Evolutionary conservation across 805 yeast species (phyloP).

Genomic region (Candida maesae): DNA sequence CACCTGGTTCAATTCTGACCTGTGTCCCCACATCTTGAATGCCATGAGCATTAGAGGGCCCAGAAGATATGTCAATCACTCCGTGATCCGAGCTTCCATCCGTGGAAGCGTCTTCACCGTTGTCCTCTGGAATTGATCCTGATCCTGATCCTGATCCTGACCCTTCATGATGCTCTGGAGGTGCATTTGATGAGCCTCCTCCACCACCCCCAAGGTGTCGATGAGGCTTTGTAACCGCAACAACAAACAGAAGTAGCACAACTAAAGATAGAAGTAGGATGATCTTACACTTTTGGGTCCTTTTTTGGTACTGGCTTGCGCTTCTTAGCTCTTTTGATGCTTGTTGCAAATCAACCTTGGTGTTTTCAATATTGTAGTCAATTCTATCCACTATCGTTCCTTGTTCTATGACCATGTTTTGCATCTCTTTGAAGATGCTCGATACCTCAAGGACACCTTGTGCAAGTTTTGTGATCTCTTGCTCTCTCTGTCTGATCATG

Average conservation of each 20-base stretch:
- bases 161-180: background rate
- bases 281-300: slow-evolving; percentile 87
- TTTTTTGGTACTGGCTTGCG: slow-evolving; percentile 79
- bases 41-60: background rate
- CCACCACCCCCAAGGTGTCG: slow-evolving; percentile 12
- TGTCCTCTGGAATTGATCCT: too few species aligned
- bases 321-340: slow-evolving; percentile 75
- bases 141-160: too few species aligned
- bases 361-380: slow-evolving; percentile 82
- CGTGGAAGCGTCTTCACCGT: too few species aligned
- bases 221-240: slow-evolving; percentile 66
- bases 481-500: slow-evolving; percentile 68
- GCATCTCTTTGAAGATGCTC: slow-evolving; percentile 90
- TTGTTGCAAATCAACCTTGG: slow-evolving; percentile 68
- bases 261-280: slow-evolving; percentile 69
- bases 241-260: slow-evolving; percentile 65
- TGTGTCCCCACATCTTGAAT: slow-evolving; percentile 3
- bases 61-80: background rate
- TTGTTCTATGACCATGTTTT: slow-evolving; percentile 87
- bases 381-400: slow-evolving; percentile 92
- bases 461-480: slow-evolving; percentile 86
- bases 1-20: slow-evolving; percentile 8
- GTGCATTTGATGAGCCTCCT: slow-evolving; percentile 5
- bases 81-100: background rate
- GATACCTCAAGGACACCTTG: slow-evolving; percentile 92